Evolutionary conservation across 164 flowering plant species (phyloP), one percentile per base, ranked within the genome.

Genomic region (Hamamelis virginiana): DNA sequence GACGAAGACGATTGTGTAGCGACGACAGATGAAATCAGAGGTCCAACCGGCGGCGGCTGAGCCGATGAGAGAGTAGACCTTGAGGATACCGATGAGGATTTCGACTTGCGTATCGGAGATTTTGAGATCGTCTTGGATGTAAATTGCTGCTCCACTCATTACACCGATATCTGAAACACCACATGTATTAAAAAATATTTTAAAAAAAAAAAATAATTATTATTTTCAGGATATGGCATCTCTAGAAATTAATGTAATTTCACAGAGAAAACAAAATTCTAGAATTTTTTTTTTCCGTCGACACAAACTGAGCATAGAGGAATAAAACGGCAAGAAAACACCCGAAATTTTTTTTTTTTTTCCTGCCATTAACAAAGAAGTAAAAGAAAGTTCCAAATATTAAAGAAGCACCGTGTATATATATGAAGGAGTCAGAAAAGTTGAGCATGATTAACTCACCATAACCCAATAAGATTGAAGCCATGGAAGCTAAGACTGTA

Each of bases 401-500:
- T 33, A 22, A 26, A 57, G 60, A 27, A 26, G 41, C 1, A 28
- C 0, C 26, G n/a, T 8, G 21, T 4, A 12, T 1, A 33, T 4
- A 12, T 1, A 33, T 1, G 1, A 55, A 28, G 65, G n/a, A 13
- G 19, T 2, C 22, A 27, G 44, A 19, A 8, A 18, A 4, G 19
- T 21, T 15, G 5, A 38, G 53, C 46, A 23, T n/a, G n/a, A n/a
- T n/a, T 5, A 45, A 68, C 69, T 71, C n/a, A 87, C 93, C 93
- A 65, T 89, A 90, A 27, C 93, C 93, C 0, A 88, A 80, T 16
- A 87, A 73, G 71, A 89, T 71, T 1, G 93, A 84, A 45, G 85
- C 76, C 87, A 86, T 83, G 68, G 93, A 90, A 69, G 93, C 96
- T 3, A 90, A 50, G 27, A 81, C 68, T 3, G 96, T 82, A 65